Conservation (phyloP, 441 rosid genomes). For the Cnidoscolus chayamansa region DNA sequence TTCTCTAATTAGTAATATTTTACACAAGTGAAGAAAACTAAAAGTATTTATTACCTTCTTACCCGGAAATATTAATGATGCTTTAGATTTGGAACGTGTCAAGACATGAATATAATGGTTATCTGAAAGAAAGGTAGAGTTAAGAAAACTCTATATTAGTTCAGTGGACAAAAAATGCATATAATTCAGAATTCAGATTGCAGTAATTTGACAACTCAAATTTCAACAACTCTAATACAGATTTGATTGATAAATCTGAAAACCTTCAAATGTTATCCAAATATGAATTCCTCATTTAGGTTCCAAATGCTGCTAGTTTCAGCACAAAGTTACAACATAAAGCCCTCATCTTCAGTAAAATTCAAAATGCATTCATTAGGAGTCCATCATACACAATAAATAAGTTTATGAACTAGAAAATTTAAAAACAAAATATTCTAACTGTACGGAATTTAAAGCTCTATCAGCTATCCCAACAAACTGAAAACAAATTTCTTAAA, state of each 20-base stretch:
- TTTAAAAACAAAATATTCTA: background rate
- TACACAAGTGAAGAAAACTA: conserved; percentile 9
- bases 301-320: background rate
- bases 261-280: background rate
- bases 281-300: background rate
- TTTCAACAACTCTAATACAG: background rate
- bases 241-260: background rate
- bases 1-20: background rate
- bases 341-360: background rate
- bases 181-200: conserved; percentile 4
- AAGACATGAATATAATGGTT: conserved; percentile 63
- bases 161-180: background rate
- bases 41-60: conserved; percentile 74
- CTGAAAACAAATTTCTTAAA: background rate
- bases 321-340: background rate
- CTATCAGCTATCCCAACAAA: background rate
- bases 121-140: conserved; percentile 43
- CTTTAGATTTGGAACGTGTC: conserved; percentile 82
- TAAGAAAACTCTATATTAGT: conserved; percentile 11
- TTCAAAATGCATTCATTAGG: background rate
- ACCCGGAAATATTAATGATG: conserved; percentile 89
- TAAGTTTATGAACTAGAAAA: background rate
- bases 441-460: background rate
- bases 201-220: background rate
- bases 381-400: background rate